These are phyloP conservation scores for Debaryomyces maramus DNA, from an alignment of 805 yeast genomes.

Conservation along the genomic window DNA sequence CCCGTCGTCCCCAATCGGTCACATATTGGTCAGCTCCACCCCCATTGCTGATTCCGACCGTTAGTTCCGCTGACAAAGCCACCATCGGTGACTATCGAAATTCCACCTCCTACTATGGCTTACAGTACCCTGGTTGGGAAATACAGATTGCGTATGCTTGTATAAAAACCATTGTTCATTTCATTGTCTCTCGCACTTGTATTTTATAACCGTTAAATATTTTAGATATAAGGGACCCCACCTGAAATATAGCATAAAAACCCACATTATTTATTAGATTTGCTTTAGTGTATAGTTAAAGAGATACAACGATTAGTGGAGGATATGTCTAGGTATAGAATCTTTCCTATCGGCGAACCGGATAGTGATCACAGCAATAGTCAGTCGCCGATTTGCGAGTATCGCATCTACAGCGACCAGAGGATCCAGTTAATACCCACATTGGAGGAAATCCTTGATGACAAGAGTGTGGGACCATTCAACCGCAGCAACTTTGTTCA, in stretches of 20 bases:
- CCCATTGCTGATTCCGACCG: too few species aligned
- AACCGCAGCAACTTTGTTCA: constrained; percentile 20
- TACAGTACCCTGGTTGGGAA: too few species aligned
- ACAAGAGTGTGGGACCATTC: constrained; percentile 5
- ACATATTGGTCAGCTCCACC: too few species aligned
- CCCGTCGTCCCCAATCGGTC: too few species aligned
- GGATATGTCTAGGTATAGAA: not conserved
- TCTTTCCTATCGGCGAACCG: constrained; percentile 1
- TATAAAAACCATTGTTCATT: not conserved
- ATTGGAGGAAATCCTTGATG: constrained; percentile 6
- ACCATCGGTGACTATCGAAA: too few species aligned
- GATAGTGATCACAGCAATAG: not conserved
- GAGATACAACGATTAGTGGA: not conserved
- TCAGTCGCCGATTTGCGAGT: not conserved
- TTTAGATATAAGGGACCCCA: not conserved
- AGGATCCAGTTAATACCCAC: constrained; percentile 4
- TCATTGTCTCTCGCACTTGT: not conserved
- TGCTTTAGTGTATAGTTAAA: too few species aligned
- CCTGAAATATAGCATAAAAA: too few species aligned
- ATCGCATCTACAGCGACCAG: not conserved
- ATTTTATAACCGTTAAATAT: not conserved
- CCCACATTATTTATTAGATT: too few species aligned
- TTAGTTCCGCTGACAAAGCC: too few species aligned
- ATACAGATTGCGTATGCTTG: too few species aligned
- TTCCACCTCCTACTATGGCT: too few species aligned